Base-by-base conservation (phyloP, 2,329 filamentous ascomycete genomes). In the Apiospora malaysiana region DNA sequence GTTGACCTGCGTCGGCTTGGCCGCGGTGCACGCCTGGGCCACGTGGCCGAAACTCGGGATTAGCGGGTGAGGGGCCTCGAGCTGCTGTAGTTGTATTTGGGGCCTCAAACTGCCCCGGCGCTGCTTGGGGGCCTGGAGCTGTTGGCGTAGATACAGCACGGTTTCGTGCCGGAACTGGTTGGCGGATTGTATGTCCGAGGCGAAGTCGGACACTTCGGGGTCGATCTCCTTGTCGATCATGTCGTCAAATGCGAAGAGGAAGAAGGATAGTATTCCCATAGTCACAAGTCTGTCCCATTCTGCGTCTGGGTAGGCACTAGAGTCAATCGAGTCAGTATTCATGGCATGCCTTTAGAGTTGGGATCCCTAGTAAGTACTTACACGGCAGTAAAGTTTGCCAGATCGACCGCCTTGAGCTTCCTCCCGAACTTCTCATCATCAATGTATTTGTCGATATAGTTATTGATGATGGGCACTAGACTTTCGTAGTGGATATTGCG, bases 241-340 rank as follows among this genome's bases (percentile, higher is more conserved):
- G 56, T 76, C 74, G 49, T 76, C 74, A 43, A 74, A 73, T 8
- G 75, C 72, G 42, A 76, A 76, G 27, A 74, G 71, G 25, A 71
- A 70, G 56, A 74, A 70, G 25, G 71, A 73, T 23, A 75, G 66
- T 2, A 75, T 43, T 23, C 69, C 74, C 72, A 75, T 75, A 12
- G 72, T 74, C 68, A 73, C 71, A 21, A 75, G 63, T 42, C 69
- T 69, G 16, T 75, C 74, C 42, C 73, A 70, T 12, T 66, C 72
- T 9, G 72, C 70, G 37, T 66, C 70, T 18, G 74, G 74, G 47
- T 75, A 75, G 42, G 66, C 70, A 21, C 74, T 75, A 6, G 1
- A 10, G 42, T 42, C 3, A 7, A 21, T n/a, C 27, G 16, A 6
- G 3, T 63, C 4, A 40, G 56, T 21, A n/a, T 10, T n/a, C 16